Conservation (phyloP, 1,284 basidiomycete genomes). For the Fomitopsis pinicola region DNA sequence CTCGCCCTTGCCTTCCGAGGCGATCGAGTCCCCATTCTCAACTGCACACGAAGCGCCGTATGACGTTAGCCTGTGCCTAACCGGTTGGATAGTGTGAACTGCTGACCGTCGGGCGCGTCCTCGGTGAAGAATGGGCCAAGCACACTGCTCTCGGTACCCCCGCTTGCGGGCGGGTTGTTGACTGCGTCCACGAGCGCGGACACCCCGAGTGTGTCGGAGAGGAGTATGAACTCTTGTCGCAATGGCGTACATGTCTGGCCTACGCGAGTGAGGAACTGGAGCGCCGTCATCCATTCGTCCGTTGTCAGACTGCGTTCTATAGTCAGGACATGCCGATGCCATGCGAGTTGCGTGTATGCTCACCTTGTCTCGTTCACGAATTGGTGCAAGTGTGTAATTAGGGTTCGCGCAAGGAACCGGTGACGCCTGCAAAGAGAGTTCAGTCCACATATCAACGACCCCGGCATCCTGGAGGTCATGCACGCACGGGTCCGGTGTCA, state of each 20-base stretch:
- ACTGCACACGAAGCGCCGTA: conserved; percentile 24
- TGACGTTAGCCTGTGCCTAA: not conserved
- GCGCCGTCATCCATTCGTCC: conserved; percentile 81
- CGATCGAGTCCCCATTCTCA: conserved; percentile 40
- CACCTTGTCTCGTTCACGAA: conserved; percentile 64
- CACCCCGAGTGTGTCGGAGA: conserved; percentile 77
- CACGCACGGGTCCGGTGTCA: conserved; percentile 40
- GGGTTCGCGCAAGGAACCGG: conserved; percentile 37
- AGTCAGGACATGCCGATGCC: not conserved
- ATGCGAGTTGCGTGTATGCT: conserved; percentile 7
- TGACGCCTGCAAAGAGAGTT: conserved; percentile 15
- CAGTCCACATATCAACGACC: too few species aligned
- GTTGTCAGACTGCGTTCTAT: conserved; percentile 51
- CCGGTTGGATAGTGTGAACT: not conserved
- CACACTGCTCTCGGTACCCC: conserved; percentile 72
- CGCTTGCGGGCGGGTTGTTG: conserved; percentile 67
- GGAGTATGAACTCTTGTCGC: conserved; percentile 81
- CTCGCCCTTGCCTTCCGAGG: conserved; percentile 78
- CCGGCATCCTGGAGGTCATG: not conserved
- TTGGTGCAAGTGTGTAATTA: conserved; percentile 50
- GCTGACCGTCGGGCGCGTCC: conserved; percentile 69
- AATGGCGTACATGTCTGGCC: conserved; percentile 71
- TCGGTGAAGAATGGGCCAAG: conserved; percentile 85
- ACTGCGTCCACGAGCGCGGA: conserved; percentile 74
- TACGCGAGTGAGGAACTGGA: conserved; percentile 71